Base-by-base conservation (phyloP, 2,329 filamentous ascomycete species). In the Hypoxylon sp. region DNA sequence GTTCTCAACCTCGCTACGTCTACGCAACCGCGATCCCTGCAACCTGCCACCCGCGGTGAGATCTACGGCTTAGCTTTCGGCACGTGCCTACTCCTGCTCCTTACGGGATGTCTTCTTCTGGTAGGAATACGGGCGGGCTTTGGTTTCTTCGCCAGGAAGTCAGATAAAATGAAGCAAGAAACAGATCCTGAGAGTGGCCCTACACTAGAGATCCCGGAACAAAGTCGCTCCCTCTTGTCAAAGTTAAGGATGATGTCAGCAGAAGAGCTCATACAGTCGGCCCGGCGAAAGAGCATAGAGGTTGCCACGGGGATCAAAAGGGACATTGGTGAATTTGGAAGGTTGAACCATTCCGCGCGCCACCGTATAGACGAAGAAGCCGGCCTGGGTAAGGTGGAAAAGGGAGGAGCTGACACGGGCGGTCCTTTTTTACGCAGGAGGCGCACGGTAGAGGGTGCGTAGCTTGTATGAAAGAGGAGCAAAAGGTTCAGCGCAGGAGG, bases 391-490 rank as follows among this genome's bases (percentile, higher is more conserved):
- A 24, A 10, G 10, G 14, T 11, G 48, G 54, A 52, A 24, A 39
- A 29, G 11, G 48, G 52, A 5, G 53, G 33, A 61, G 54, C 17
- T 14, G 44, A 60, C 17, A 26, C 26, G 13, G 58, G 42, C 22
- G 48, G 52, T 48, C 62, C 72, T 76, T 76, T 76, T 76, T 76
- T 76, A 76, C 72, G 58, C 51, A 42, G 19, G 47, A 66, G 61
- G 46, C 59, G 59, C 46, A 60, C 35, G 61, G 52, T 55, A 42
- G 59, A 17, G 66, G 61, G 46, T 74, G 71, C 55, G 61, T 56
- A 19, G 14, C 66, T 62, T 72, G 70, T 37, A 37, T 56, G 53
- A 53, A 48, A 37, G 61, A 68, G 39, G 54, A 64, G 14, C 58
- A 60, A 24, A 70, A 60, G 60, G 42, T 33, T 1, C 65, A 46